Base-by-base conservation (phyloP, 495 filamentous ascomycete species). In the Cudoniella acicularis region DNA sequence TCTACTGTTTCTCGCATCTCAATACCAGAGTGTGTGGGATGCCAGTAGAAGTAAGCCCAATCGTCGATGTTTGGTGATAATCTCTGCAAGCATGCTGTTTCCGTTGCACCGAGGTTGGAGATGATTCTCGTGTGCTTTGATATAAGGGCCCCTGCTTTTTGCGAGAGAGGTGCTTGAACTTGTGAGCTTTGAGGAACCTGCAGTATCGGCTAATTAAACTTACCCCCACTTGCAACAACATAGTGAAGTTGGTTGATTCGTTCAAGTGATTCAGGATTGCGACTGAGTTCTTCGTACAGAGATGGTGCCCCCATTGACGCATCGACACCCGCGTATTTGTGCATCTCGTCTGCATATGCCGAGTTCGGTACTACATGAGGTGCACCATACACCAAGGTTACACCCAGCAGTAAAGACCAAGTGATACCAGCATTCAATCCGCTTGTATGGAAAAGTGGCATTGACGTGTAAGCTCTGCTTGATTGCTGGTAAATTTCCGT, bases 271-370 rank as follows among this genome's bases (percentile, higher is more conserved):
- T 49, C 59, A 21, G 42, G 53, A 11, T 41, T 27, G 6, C 43
- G 26, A 17, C 53, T 57, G 3, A 62, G 24, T n/a, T 62, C 59
- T 30, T 62, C 59, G n/a, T 57, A 57, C 1, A 57, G 21, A 13
- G 59, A 58, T 2, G 59, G 59, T 30, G 59, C 53, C n/a, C 53
- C 54, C 27, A 62, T 36, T 2, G 54, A 50, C 6, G 54, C 54
- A 45, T 62, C 54, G 10, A 62, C 59, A 16, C 24, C 27, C 1
- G 59, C 59, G 26, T 52, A 63, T 13, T 51, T 51, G 24, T 59
- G 60, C 55, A 63, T 59, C 2, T 59, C 54, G 50, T 57, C 60
- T 2, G 50, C 54, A 21, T 53, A 54, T 17, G 57, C 57, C 26
- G 57, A 13, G 40, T 54, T 41, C 13, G 30, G 30, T 36, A 36